phyloP scores from a whole-genome alignment of 1,139 yeast species.

The Sugiyamaella castrensis region DNA sequence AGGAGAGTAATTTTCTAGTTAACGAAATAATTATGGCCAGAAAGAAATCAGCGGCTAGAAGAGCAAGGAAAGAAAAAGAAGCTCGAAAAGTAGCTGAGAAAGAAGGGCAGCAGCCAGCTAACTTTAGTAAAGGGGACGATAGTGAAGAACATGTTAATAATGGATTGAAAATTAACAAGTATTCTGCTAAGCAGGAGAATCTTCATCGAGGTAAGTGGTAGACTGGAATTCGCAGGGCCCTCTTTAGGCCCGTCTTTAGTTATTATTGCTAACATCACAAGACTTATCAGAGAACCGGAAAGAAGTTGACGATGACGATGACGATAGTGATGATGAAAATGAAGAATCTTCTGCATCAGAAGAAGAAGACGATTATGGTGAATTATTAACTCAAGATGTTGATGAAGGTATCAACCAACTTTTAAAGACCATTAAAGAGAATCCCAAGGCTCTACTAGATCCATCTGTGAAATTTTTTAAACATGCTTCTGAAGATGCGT shows the following conservation, averaged over 20 bases:
- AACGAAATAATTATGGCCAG: slow-evolving; percentile 71
- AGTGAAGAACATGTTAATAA: slow-evolving; percentile 29
- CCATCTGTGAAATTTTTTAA: slow-evolving; percentile 68
- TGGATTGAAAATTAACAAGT: slow-evolving; percentile 30
- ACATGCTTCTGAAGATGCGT: slow-evolving; percentile 46
- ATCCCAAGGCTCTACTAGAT: slow-evolving; percentile 58
- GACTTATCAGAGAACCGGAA: slow-evolving; percentile 32
- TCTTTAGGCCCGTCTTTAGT: no score
- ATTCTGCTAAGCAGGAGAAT: slow-evolving; percentile 36
- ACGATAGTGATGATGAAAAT: slow-evolving; percentile 32
- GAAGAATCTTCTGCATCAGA: slow-evolving; percentile 47
- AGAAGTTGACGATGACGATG: slow-evolving; percentile 23
- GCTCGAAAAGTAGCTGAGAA: slow-evolving; percentile 12
- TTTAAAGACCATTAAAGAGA: slow-evolving; percentile 63
- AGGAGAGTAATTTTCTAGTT: no score
- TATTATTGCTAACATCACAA: slow-evolving; percentile 28
- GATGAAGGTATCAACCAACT: slow-evolving; percentile 77
- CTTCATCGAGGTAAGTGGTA: slow-evolving; percentile 18
- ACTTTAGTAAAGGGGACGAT: slow-evolving; percentile 19
- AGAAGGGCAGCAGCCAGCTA: slow-evolving; percentile 7
- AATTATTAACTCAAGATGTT: slow-evolving; percentile 78
- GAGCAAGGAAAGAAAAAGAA: slow-evolving; percentile 53
- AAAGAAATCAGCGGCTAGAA: slow-evolving; percentile 85
- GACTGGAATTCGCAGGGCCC: no score
- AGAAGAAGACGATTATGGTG: slow-evolving; percentile 93